Evolutionary conservation across 192 early-diverging fungal genomes (phyloP).

Genomic region (Coemansia guatemalensis): DNA sequence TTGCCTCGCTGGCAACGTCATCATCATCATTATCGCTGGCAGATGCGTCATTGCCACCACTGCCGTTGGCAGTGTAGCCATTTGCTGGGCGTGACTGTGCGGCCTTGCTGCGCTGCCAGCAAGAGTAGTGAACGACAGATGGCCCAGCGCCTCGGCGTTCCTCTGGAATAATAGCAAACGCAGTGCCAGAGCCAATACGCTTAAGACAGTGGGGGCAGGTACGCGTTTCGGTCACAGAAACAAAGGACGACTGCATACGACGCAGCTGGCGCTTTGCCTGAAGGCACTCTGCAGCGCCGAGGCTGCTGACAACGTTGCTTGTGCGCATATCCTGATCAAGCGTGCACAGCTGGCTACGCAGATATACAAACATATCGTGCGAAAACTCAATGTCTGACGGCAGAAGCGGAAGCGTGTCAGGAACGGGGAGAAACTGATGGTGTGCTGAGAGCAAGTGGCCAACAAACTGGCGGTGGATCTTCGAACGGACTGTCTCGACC

Average conservation of each 20-base stretch:
- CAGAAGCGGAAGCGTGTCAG: constrained; percentile 35
- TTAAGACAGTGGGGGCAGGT: constrained; percentile 54
- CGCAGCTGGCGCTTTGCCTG: constrained; percentile 43
- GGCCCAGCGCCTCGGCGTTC: constrained; percentile 14
- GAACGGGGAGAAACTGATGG: constrained; percentile 32
- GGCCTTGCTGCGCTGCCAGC: constrained; percentile 47
- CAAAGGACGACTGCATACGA: constrained; percentile 23
- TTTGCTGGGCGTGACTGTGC: neutral
- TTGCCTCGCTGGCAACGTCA: neutral
- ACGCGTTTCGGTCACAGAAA: constrained; percentile 42
- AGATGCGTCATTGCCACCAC: neutral
- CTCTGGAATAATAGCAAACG: constrained; percentile 45
- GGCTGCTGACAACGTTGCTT: constrained; percentile 34
- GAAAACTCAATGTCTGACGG: constrained; percentile 53
- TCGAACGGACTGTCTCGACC: constrained; percentile 14
- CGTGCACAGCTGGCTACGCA: constrained; percentile 56
- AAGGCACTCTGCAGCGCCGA: constrained; percentile 36
- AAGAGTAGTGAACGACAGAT: constrained; percentile 53
- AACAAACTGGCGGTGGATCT: constrained; percentile 39
- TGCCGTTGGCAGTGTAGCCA: neutral
- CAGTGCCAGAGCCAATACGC: constrained; percentile 53
- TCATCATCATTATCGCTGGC: constrained; percentile 1
- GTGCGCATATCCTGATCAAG: constrained; percentile 40
- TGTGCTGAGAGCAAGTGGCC: constrained; percentile 38
- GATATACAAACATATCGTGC: constrained; percentile 49